Base-by-base conservation (phyloP, 257 asterid species). In the Salvia splendens region DNA sequence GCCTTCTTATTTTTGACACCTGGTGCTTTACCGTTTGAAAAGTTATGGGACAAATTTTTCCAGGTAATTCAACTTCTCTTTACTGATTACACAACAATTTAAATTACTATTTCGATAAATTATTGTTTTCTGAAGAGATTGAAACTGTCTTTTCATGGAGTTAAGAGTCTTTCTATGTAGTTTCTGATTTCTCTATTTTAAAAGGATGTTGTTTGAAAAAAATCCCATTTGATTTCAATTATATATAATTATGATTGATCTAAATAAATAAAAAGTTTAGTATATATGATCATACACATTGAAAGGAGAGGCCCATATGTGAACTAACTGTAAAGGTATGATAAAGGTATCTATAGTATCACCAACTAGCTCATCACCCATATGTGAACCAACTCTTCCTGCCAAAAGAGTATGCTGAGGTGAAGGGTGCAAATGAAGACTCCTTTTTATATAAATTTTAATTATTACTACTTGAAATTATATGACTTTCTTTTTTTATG, bases 21-120 rank as follows among this genome's bases (percentile, higher is more conserved):
- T 11, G 96, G 99, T 59, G 86, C 99, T 67, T 84, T 94, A 74
- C 99, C 99, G 49, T 91, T 91, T 74, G 99, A 94, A 87, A 86
- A 64, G 89, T 86, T 94, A 41, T 94, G 99, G 99, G 96, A 94
- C 64, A 87, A 77, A 62, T 94, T 94, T 81, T 94, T 94, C 78
- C 96, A 94, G 98, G 99, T 91, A 78, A 62, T 12, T 59, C 15
- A 53, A 4, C 38, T 54, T 62, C 55, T 72, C 20, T 35, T 30
- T 55, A 43, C 15, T 59, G 55, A 24, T 43, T 48, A 45, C 30
- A 41, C 12, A 20, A 28, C 33, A 72, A 40, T 7, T 15, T 42
- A 30, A 54, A 12, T 59, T 14, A 69, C 11, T 58, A 30, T 28
- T 24, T 24, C 30, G 54, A 62, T 43, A 30, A 32, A 6, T 43